A percentile compares a stretch with the other conserved stretches of the same genome.
phyloP scores from a whole-genome alignment of 371 early-diverging fungal species.

The Lichtheimia ramosa region DNA sequence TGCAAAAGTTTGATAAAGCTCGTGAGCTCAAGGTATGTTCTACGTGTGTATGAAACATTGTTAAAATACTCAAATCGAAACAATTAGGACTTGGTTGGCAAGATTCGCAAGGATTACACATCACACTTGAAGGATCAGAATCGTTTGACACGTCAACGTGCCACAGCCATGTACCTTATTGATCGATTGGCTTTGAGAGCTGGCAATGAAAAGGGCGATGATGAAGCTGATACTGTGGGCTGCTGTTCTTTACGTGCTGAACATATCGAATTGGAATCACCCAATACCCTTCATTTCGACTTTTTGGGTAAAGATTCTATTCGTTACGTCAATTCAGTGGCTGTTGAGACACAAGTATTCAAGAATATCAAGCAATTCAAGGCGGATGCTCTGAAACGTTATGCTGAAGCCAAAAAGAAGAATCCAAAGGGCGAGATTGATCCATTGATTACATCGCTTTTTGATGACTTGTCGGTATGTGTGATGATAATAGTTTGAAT shows the following conservation, averaged over 20 bases:
- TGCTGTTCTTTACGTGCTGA: conserved; percentile 96
- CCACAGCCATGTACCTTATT: conserved; percentile 95
- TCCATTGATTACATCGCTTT: conserved; percentile 22
- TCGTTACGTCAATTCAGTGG: conserved; percentile 86
- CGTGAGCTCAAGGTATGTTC: conserved; percentile 75
- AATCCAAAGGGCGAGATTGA: conserved; percentile 70
- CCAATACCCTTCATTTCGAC: conserved; percentile 85
- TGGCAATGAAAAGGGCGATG: conserved; percentile 97
- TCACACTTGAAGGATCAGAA: conserved; percentile 74
- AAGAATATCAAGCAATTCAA: conserved; percentile 91
- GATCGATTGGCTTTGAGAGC: conserved; percentile 95
- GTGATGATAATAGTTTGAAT: background rate
- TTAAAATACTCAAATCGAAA: background rate
- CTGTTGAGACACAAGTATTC: conserved; percentile 85
- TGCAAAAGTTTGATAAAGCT: conserved; percentile 96
- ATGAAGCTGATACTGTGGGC: conserved; percentile 98
- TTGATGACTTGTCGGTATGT: conserved; percentile 86
- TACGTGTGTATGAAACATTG: background rate
- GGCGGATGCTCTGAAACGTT: conserved; percentile 2
- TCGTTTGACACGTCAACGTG: conserved; percentile 85
- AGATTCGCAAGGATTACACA: conserved; percentile 80
- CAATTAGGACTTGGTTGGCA: conserved; percentile 62
- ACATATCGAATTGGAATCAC: conserved; percentile 81
- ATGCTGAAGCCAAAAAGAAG: conserved; percentile 35
- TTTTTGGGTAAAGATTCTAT: conserved; percentile 98